phyloP scores from a whole-genome alignment of 805 yeast species.

The Zygoascus biomembranicola region DNA sequence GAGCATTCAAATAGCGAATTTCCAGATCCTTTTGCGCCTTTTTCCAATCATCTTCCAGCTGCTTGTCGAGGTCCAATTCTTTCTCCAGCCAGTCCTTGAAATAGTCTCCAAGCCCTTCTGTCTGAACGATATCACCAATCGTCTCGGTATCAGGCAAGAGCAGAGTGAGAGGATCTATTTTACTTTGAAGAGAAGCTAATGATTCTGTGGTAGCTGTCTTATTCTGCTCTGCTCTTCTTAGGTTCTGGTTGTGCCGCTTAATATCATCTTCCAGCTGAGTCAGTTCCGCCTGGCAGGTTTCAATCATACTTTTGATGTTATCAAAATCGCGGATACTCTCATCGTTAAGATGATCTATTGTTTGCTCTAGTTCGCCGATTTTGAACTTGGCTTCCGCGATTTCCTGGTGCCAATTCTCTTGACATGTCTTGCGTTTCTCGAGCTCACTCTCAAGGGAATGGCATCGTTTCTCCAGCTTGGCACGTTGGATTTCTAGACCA shows the following conservation, averaged over 20 bases:
- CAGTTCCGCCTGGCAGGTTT: slow-evolving; percentile 11
- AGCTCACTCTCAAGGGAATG: slow-evolving; percentile 15
- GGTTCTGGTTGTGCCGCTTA: slow-evolving; percentile 3
- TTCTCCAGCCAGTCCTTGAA: slow-evolving; percentile 14
- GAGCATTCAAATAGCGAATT: slow-evolving; percentile 28
- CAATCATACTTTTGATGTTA: slow-evolving; percentile 8
- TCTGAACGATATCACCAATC: slow-evolving; percentile 1
- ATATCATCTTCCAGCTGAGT: slow-evolving; percentile 15
- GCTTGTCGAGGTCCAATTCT: slow-evolving; percentile 21
- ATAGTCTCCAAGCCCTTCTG: slow-evolving; percentile 15
- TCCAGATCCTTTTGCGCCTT: slow-evolving; percentile 29
- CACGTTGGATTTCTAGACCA: slow-evolving; percentile 28
- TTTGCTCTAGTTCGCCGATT: slow-evolving; percentile 10
- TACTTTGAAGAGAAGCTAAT: slow-evolving; percentile 9
- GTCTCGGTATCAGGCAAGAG: slow-evolving; percentile 7
- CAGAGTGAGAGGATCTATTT: slow-evolving; percentile 14
- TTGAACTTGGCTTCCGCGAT: slow-evolving; percentile 15
- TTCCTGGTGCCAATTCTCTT: slow-evolving; percentile 17
- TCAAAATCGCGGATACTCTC: slow-evolving; percentile 8
- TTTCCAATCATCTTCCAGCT: slow-evolving; percentile 30
- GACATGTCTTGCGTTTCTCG: slow-evolving; percentile 6
- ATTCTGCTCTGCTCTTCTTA: slow-evolving; percentile 8
- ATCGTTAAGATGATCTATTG: slow-evolving; percentile 5
- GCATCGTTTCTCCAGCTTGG: slow-evolving; percentile 23
- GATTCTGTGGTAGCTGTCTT: slow-evolving; percentile 7